Evolutionary conservation across 495 filamentous ascomycete species (phyloP).

Genomic region (Talaromyces ruber): DNA sequence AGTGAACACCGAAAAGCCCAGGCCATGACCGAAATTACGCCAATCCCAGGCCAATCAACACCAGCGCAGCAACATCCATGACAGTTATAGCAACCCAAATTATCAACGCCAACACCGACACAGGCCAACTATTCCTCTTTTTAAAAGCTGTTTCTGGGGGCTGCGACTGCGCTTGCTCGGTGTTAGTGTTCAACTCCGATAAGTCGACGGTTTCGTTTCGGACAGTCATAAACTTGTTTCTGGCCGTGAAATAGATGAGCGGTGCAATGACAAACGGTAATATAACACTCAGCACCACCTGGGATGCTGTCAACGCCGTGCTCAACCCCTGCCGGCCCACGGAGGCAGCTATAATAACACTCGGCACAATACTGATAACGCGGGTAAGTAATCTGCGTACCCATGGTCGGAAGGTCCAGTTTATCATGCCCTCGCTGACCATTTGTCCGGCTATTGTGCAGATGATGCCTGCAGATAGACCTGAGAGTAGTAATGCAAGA

Average conservation of each 20-base stretch:
- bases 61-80: slow-evolving; percentile 68
- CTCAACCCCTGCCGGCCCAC: slow-evolving; percentile 63
- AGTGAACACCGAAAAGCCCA: not conserved
- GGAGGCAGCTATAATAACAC: slow-evolving; percentile 74
- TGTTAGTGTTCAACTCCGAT: slow-evolving; percentile 2
- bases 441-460: slow-evolving; percentile 82
- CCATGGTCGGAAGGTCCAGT: slow-evolving; percentile 65
- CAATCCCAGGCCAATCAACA: slow-evolving; percentile 51
- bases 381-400: slow-evolving; percentile 61
- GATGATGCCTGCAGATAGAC: slow-evolving; percentile 68
- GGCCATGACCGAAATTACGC: slow-evolving; percentile 2
- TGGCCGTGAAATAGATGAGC: slow-evolving; percentile 80
- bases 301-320: slow-evolving; percentile 64
- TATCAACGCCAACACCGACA: slow-evolving; percentile 42
- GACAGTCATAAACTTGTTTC: slow-evolving; percentile 75
- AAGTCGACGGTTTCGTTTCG: slow-evolving; percentile 15
- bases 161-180: slow-evolving; percentile 14
- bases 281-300: slow-evolving; percentile 74
- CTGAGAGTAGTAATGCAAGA: slow-evolving; percentile 68
- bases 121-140: slow-evolving; percentile 56
- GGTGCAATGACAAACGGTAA: slow-evolving; percentile 77
- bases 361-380: slow-evolving; percentile 68
- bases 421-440: slow-evolving; percentile 69
- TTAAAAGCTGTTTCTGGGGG: slow-evolving; percentile 19
- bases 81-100: slow-evolving; percentile 62